These are phyloP conservation scores for Zygnema circumcarinatum DNA, from an alignment of 139 green algal genomes.

Conservation along the genomic window DNA sequence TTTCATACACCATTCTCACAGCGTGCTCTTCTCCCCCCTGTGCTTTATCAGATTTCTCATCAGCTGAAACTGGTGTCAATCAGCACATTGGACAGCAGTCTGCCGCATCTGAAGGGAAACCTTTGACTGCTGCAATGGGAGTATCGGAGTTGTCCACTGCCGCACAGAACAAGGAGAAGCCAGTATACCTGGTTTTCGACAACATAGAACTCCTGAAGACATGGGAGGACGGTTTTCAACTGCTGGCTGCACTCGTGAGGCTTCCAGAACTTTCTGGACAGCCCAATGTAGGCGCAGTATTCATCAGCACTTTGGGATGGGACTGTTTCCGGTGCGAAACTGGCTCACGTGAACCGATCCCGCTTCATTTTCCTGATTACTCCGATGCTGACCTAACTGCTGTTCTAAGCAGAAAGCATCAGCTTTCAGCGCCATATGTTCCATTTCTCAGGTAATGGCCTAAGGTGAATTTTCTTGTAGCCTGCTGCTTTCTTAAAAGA, in stretches of 20 bases:
- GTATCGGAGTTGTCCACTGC: too few relatives aligned
- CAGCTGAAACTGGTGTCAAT: too few relatives aligned
- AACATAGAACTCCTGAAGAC: constrained; percentile 37
- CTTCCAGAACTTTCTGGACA: constrained; percentile 25
- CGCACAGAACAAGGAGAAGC: too few relatives aligned
- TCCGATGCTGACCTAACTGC: constrained; percentile 26
- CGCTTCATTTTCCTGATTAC: constrained; percentile 38
- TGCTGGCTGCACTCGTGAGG: constrained; percentile 33
- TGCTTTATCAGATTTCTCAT: too few relatives aligned
- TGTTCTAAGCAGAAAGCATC: constrained; percentile 2
- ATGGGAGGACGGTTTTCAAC: neutral
- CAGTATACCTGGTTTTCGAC: constrained; percentile 43
- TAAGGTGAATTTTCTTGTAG: too few relatives aligned
- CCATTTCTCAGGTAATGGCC: constrained; percentile 42
- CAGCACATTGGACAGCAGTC: too few relatives aligned
- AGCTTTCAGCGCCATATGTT: neutral
- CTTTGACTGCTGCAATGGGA: too few relatives aligned
- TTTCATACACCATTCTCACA: neutral
- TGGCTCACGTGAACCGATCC: constrained; percentile 18
- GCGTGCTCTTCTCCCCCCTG: neutral
- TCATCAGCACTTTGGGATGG: constrained; percentile 38
- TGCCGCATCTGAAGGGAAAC: too few relatives aligned
- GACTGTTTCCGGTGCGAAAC: constrained; percentile 23
- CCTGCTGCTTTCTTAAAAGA: too few relatives aligned
- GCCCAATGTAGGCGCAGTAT: constrained; percentile 18